These are phyloP conservation scores for Nakazawaea pomicola DNA, from an alignment of 805 yeast species.

Conservation along the genomic window DNA sequence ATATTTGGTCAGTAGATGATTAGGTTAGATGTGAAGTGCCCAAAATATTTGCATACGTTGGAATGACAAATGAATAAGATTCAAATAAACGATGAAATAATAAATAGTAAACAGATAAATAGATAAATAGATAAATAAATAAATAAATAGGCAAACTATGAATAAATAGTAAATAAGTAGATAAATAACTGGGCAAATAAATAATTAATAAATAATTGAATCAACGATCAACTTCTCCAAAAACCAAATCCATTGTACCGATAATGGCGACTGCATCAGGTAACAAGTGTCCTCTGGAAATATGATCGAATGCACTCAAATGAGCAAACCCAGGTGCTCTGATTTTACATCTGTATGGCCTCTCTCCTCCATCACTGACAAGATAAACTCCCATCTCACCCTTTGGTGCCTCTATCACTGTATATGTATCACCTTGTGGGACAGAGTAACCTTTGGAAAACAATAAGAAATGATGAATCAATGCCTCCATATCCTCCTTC, in stretches of 20 bases:
- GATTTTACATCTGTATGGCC: constrained; percentile 89
- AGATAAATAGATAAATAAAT: too few species aligned
- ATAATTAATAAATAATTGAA: background rate
- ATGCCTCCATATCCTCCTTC: constrained; percentile 92
- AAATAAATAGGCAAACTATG: constrained; percentile 5
- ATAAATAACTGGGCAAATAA: constrained; percentile 6
- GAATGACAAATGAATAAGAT: background rate
- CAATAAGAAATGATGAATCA: constrained; percentile 83
- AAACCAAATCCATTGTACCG: constrained; percentile 93
- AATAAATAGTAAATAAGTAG: constrained; percentile 1
- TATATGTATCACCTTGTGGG: constrained; percentile 87
- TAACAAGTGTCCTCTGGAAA: constrained; percentile 78
- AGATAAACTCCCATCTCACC: constrained; percentile 93
- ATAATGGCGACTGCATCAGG: constrained; percentile 93
- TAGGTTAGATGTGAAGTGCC: too few species aligned
- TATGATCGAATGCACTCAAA: constrained; percentile 82
- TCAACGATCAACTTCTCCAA: constrained; percentile 91
- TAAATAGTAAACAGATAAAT: too few species aligned
- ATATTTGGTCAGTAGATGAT: too few species aligned
- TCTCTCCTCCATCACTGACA: constrained; percentile 83
- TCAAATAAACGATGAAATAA: background rate
- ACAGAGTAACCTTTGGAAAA: constrained; percentile 87
- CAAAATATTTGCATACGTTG: too few species aligned
- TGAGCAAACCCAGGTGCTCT: constrained; percentile 95
- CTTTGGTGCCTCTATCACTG: constrained; percentile 91